These are phyloP conservation scores for Flaveria floridana DNA, from an alignment of 140 eudicot species.

Conservation along the genomic window DNA sequence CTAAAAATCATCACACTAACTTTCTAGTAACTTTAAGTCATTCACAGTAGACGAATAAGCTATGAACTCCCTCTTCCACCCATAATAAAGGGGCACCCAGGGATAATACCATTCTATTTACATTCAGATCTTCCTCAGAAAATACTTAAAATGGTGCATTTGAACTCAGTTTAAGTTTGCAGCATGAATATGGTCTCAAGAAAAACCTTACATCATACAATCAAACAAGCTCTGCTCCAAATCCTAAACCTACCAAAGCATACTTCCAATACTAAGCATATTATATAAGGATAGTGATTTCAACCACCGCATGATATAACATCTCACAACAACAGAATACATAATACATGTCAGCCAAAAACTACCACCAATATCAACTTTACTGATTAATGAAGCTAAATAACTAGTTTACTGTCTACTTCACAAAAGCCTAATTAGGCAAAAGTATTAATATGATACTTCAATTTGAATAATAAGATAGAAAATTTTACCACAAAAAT, in stretches of 20 bases:
- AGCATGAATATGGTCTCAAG: slow-evolving; percentile 2
- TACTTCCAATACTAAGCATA: neutral
- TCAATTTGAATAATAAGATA: neutral
- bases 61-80: neutral
- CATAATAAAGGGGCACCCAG: neutral
- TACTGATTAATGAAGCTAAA: slow-evolving; percentile 13
- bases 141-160: neutral
- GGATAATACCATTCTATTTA: neutral
- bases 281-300: neutral
- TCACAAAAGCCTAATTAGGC: neutral
- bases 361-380: slow-evolving; percentile 10
- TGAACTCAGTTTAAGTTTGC: neutral
- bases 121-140: neutral
- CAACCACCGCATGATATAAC: neutral
- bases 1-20: slow-evolving; percentile 3
- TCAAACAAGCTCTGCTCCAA: too few relatives aligned
- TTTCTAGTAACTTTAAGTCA: slow-evolving; percentile 21
- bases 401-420: slow-evolving; percentile 7
- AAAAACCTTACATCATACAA: neutral
- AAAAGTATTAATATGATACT: neutral
- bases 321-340: slow-evolving; percentile 10
- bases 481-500: slow-evolving; percentile 64
- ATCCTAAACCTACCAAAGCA: too few relatives aligned
- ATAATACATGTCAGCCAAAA: neutral
- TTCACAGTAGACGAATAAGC: slow-evolving; percentile 2